Evolutionary conservation across 2,329 filamentous ascomycete species (phyloP), one percentile per base, ranked within the genome.

Genomic region (Aspergillus sp.): DNA sequence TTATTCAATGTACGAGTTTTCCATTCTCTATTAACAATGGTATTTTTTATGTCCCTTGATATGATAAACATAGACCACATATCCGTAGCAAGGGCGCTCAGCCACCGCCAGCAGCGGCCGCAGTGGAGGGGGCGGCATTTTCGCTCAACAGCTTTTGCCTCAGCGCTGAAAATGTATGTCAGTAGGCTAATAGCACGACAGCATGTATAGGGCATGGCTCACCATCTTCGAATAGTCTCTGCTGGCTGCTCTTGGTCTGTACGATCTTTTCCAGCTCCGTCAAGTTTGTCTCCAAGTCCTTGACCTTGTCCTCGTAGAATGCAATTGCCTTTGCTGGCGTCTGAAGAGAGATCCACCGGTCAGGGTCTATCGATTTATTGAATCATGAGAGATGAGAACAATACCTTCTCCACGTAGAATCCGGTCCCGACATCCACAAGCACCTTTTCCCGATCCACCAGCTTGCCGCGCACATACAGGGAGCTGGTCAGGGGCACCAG

Each of bases 401-500:
- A 52, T 59, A 88, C 87, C 84, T 99, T 99, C 75, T 97, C 92
- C 49, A 97, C 87, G 67, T 91, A 92, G 71, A 95, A 97, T 0
- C 93, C 93, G 1, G 93, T 97, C 17, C 93, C 93, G 17, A 97
- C 85, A 71, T 97, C 93, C 38, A 97, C 91, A 53, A 97, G 80
- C 5, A 96, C 91, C 56, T 85, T 86, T 52, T 89, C 83, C 1
- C 87, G 81, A 71, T 87, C 84, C 43, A 88, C 81, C 38, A 97
- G 79, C 36, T 82, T 86, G 29, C 93, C 95, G 21, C 88, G 88
- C 14, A 99, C 93, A 73, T 99, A 99, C 25, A 99, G 82, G 1
- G 92, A 97, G 64, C 89, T 94, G 11, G 94, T 99, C 57, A 99
- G 76, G 0, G 95, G 94, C n/a, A 99, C 91, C 17, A 99, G 83